Evolutionary conservation across 495 filamentous ascomycete species (phyloP).

Genomic region (Podospora bellae-mahoneyi): DNA sequence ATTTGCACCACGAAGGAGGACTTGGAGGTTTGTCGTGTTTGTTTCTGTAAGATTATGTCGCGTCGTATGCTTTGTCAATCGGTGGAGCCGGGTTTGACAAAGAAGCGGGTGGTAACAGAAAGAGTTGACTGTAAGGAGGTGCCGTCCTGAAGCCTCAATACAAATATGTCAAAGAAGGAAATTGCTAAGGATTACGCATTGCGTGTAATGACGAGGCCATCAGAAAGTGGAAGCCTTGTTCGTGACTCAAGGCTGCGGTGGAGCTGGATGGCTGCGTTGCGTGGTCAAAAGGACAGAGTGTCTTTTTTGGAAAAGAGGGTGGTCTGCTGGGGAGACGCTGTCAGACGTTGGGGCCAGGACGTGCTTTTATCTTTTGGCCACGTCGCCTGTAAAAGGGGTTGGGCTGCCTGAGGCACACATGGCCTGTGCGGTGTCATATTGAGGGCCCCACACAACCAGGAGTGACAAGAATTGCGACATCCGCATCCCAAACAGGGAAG

Average conservation of each 20-base stretch:
- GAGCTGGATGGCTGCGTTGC: conserved; percentile 24
- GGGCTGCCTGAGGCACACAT: conserved; percentile 30
- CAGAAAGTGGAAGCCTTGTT: conserved; percentile 23
- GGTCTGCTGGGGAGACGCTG: conserved; percentile 15
- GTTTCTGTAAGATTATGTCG: conserved; percentile 5
- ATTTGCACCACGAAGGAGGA: conserved; percentile 33
- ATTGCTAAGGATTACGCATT: conserved; percentile 26
- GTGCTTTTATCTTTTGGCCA: conserved; percentile 39
- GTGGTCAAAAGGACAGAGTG: conserved; percentile 32
- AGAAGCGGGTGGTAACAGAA: conserved; percentile 9
- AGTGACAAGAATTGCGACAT: conserved; percentile 25
- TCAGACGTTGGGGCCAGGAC: conserved; percentile 21
- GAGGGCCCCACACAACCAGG: neutral
- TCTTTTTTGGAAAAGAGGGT: conserved; percentile 18
- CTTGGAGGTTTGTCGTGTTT: conserved; percentile 28
- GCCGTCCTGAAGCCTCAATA: conserved; percentile 45
- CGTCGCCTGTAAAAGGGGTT: conserved; percentile 26
- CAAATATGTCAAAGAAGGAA: conserved; percentile 33
- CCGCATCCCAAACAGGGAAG: conserved; percentile 31
- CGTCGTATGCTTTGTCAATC: conserved; percentile 3
- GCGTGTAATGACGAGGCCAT: conserved; percentile 27
- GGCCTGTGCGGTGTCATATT: neutral
- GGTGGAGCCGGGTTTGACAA: conserved; percentile 6
- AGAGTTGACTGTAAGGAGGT: conserved; percentile 35
- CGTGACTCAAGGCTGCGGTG: conserved; percentile 12